phyloP scores from a whole-genome alignment of 1,139 yeast species.

The Suhomyces guaymorum region DNA sequence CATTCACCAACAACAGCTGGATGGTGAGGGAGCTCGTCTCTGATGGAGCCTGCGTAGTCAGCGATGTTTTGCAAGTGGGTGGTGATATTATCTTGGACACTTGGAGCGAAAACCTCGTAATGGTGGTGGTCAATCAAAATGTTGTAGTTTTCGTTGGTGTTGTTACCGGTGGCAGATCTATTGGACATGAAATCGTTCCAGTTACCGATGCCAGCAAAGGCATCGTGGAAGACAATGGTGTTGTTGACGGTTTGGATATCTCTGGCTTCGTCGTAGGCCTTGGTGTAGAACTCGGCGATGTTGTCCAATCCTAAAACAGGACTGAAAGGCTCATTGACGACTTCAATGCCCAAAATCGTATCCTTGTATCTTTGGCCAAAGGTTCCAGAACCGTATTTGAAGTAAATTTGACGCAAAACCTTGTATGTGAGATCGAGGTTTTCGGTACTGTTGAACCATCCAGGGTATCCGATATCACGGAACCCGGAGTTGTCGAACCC shows the following conservation, averaged over 20 bases:
- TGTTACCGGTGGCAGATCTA: slow-evolving; percentile 17
- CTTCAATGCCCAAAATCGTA: slow-evolving; percentile 59
- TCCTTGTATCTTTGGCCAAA: slow-evolving; percentile 39
- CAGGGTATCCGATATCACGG: slow-evolving; percentile 46
- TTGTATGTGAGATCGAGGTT: slow-evolving; percentile 45
- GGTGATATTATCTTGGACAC: slow-evolving; percentile 40
- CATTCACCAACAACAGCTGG: slow-evolving; percentile 63
- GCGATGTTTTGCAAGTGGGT: slow-evolving; percentile 38
- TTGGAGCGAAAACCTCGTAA: slow-evolving; percentile 57
- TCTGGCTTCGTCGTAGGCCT: slow-evolving; percentile 43
- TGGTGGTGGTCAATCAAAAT: slow-evolving; percentile 66
- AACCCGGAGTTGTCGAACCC: slow-evolving; percentile 72
- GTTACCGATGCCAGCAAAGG: slow-evolving; percentile 50
- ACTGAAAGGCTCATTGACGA: slow-evolving; percentile 67
- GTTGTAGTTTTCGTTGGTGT: slow-evolving; percentile 30
- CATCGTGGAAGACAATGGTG: slow-evolving; percentile 60
- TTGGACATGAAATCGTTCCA: slow-evolving; percentile 51
- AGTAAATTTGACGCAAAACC: slow-evolving; percentile 45
- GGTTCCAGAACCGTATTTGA: slow-evolving; percentile 43
- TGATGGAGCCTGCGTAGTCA: slow-evolving; percentile 38
- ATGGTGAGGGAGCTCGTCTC: slow-evolving; percentile 40
- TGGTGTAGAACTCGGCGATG: slow-evolving; percentile 42
- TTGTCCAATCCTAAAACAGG: slow-evolving; percentile 38
- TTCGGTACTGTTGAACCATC: slow-evolving; percentile 50
- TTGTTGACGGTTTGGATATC: slow-evolving; percentile 35